phyloP scores from a whole-genome alignment of 31 red algal species.

The Bonnemaisonia californica region DNA sequence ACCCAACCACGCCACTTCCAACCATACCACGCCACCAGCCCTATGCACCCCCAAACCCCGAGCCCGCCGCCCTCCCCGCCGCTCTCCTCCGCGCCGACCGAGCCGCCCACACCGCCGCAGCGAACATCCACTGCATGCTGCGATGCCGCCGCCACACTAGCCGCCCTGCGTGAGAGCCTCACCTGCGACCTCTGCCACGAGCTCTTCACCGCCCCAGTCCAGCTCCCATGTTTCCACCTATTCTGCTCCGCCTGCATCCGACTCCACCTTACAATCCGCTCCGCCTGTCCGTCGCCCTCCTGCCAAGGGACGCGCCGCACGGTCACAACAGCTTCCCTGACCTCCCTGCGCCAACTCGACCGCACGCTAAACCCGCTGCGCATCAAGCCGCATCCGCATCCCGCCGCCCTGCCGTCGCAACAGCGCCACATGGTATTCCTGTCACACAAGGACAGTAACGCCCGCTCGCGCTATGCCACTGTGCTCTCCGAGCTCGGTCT shows the following conservation, averaged over 20 bases:
- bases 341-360: slow-evolving; percentile 11
- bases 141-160: neutral
- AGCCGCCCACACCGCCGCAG: neutral
- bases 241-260: slow-evolving; percentile 39
- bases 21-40: no score
- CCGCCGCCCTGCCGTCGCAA: neutral
- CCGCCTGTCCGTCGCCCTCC: slow-evolving; percentile 1
- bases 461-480: neutral
- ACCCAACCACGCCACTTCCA: neutral
- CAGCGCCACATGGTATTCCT: slow-evolving; percentile 4
- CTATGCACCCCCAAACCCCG: neutral
- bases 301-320: neutral
- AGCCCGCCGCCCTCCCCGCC: neutral
- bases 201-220: slow-evolving; percentile 6
- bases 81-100: neutral
- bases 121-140: neutral
- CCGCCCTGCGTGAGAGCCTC: neutral
- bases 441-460: slow-evolving; percentile 4
- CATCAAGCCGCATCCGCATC: neutral
- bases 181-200: slow-evolving; percentile 12
- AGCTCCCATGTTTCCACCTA: slow-evolving; percentile 23
- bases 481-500: neutral
- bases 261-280: slow-evolving; percentile 16
- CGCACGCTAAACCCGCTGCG: slow-evolving; percentile 2
- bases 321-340: neutral